Evolutionary conservation across 768 basidiomycete genomes (phyloP), one percentile per base, ranked within the genome.

Genomic region (Pleurotus citrinopileatus): DNA sequence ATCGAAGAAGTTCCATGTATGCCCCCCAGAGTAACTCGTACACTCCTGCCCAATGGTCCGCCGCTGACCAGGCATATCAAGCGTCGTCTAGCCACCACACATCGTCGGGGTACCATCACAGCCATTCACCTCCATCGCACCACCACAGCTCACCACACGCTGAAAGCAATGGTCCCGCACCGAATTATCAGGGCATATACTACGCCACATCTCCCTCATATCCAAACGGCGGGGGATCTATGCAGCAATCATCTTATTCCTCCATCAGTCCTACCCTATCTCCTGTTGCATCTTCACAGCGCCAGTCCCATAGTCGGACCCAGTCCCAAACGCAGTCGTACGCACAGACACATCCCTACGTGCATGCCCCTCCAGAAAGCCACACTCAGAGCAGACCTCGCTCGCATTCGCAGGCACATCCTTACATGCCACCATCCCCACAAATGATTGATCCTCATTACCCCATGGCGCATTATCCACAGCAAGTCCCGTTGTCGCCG

Each of bases 331-430:
- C 77, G 22, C 61, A 74, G 57, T 58, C 72, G 44, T 62, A 75
- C 58, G 48, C 69, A 13, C 76, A 77, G 54, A 63, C 72, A 45
- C 66, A 59, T 34, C 54, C 58, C 26, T 54, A 57, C 9, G 29
- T 47, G 3, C 53, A 52, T 3, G 53, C 59, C 13, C 53, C 50
- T 42, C 51, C 67, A 6, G 64, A 63, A 10, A 42, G 64, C n/a
- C 64, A 65, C 52, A 59, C 71, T 40, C 60, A 70, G 19, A 58
- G 69, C 28, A 72, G 73, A 44, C 66, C 72, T 20, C 72, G 73
- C 44, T 77, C 77, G 8, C 73, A 75, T 56, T 75, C 78, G n/a
- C 75, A 74, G 57, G 61, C 67, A 23, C 60, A 62, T 17, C 55
- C 64, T 22, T 65, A 65, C 42, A 52, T 58, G 19, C 59, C 60